These are phyloP conservation scores for Stropharia rugosoannulata DNA, from an alignment of 768 basidiomycete genomes.

Conservation along the genomic window DNA sequence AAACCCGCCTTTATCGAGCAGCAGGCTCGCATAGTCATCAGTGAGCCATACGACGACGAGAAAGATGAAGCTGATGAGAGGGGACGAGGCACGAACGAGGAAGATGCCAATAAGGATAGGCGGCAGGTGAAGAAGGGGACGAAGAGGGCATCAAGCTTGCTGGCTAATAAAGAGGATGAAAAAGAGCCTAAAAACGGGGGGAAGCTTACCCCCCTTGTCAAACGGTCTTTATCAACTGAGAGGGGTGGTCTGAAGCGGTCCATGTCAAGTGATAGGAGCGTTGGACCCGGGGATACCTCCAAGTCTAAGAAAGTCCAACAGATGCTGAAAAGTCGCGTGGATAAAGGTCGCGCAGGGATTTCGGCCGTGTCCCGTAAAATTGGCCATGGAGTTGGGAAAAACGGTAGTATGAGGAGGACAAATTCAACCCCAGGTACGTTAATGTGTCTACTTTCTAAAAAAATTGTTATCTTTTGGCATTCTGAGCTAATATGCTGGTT, in stretches of 20 bases:
- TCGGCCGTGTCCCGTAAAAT: constrained; percentile 77
- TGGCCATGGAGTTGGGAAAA: constrained; percentile 64
- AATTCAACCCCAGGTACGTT: constrained; percentile 68
- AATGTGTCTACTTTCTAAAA: not conserved
- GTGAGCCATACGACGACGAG: not conserved
- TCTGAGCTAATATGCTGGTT: not conserved
- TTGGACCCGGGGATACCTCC: constrained; percentile 37
- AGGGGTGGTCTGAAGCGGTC: constrained; percentile 12
- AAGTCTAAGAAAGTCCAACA: constrained; percentile 74
- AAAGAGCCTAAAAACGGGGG: constrained; percentile 8
- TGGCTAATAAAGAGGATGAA: constrained; percentile 10
- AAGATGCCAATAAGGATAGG: constrained; percentile 13
- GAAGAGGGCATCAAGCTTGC: not conserved
- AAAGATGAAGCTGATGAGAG: not conserved
- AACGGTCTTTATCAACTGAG: constrained; percentile 40
- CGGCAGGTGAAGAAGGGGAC: not conserved
- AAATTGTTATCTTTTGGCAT: not conserved
- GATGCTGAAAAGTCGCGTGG: constrained; percentile 73
- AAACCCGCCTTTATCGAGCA: not conserved
- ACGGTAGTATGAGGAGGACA: constrained; percentile 54
- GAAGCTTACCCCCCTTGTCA: constrained; percentile 22
- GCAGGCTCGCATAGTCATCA: not conserved
- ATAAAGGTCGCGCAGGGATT: constrained; percentile 71
- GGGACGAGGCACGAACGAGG: constrained; percentile 7
- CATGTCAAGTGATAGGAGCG: constrained; percentile 34